Percentiles rank a stretch among this genome's conserved stretches.
Evolutionary conservation across 805 yeast genomes (phyloP).

Genomic region (Monosporozyma aerobia): DNA sequence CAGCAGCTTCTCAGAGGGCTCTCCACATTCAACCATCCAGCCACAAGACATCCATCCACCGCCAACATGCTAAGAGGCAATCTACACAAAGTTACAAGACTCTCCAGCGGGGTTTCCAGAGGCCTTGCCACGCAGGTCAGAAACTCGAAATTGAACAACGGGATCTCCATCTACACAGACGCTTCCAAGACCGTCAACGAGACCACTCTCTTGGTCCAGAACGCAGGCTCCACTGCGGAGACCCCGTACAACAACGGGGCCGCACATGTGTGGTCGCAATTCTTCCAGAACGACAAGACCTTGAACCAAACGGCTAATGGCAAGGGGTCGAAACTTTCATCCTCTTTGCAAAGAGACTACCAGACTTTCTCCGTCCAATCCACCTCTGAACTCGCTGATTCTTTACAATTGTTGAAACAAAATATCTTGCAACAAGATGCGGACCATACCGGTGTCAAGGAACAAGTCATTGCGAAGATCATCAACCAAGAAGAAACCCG

Average conservation of each 20-base stretch:
- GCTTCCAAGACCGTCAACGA: neutral
- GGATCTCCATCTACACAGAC: neutral
- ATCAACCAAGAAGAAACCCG: slow-evolving; percentile 43
- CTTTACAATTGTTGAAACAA: slow-evolving; percentile 44
- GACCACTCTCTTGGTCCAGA: slow-evolving; percentile 46
- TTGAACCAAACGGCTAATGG: slow-evolving; percentile 27
- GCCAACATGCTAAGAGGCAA: neutral
- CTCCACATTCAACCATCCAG: too few species aligned
- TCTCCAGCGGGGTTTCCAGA: neutral
- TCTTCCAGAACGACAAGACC: neutral
- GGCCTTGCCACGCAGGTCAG: neutral
- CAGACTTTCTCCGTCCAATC: slow-evolving; percentile 51
- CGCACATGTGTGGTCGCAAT: slow-evolving; percentile 46
- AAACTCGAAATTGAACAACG: neutral
- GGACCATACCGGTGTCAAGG: slow-evolving; percentile 21
- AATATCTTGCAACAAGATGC: slow-evolving; percentile 32
- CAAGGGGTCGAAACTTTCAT: slow-evolving; percentile 48
- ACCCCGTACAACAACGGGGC: slow-evolving; percentile 78
- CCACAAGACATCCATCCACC: neutral
- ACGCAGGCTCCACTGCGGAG: slow-evolving; percentile 75
- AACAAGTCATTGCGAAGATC: neutral
- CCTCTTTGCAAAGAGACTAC: slow-evolving; percentile 52
- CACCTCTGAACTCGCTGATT: slow-evolving; percentile 32
- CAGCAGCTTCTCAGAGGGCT: too few species aligned
- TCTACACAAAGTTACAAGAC: neutral